Conservation (phyloP, 441 rosid species). For the Syzygium malaccense region DNA sequence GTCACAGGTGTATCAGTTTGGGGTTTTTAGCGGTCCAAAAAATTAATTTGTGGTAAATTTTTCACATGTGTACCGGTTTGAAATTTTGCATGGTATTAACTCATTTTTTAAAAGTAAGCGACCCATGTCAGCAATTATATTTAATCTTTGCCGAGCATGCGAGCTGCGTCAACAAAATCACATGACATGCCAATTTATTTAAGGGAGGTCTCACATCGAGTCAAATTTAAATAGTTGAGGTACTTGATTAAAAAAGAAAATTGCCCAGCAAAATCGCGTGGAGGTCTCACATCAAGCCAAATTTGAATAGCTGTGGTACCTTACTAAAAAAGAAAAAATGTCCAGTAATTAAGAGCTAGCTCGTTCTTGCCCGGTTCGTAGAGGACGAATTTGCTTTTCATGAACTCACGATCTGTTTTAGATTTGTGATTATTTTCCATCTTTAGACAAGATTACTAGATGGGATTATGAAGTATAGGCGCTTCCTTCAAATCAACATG, state of each 20-base stretch:
- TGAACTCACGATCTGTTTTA: not conserved
- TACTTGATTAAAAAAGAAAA: not conserved
- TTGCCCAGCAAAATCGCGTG: not conserved
- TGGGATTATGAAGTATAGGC: not conserved
- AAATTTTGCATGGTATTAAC: no score
- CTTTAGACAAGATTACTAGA: not conserved
- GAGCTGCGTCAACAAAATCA: not conserved
- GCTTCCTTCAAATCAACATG: not conserved
- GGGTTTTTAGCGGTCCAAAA: no score
- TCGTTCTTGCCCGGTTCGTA: not conserved
- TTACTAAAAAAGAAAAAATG: not conserved
- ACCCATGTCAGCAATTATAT: rapidly evolving
- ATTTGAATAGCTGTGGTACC: not conserved
- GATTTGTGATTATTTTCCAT: not conserved
- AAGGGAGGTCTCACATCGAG: not conserved
- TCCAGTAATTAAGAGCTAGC: not conserved
- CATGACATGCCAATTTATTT: not conserved
- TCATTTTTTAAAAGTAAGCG: not conserved
- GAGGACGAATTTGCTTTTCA: not conserved
- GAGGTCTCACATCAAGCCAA: not conserved
- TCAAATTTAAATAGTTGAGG: not conserved
- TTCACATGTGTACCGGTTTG: no score
- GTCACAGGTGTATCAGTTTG: no score
- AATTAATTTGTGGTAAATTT: no score
- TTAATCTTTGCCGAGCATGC: not conserved